Evolutionary conservation across 75 land plant genomes (phyloP), one percentile per base, ranked within the genome.

Genomic region (Pinus taeda): DNA sequence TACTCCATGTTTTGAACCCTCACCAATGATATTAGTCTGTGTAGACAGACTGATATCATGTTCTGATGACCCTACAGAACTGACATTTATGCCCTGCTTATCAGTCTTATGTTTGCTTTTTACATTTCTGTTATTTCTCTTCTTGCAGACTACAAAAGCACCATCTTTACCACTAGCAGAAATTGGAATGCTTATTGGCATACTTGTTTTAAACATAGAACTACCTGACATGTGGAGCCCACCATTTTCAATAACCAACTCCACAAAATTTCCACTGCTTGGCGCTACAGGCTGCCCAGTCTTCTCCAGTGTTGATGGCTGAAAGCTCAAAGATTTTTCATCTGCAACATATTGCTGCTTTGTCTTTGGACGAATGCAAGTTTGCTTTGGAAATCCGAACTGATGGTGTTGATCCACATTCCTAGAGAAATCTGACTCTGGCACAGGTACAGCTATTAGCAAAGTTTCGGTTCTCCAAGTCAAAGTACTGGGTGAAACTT

Each of bases 271-370:
- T 67, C 12, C 42, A 39, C 21, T 1, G 6, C 20, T 45, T 20
- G 3, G 42, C 39, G 21, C 37, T 17, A 20, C n/a, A 8, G 37
- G n/a, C 71, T 67, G 45, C 71, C 20, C 71, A 17, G 71, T 20
- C 39, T 39, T 67, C 49, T 67, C 71, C 49, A 39, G n/a, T n/a
- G n/a, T n/a, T n/a, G n/a, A n/a, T n/a, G n/a, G n/a, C 17, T 67
- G 71, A 39, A n/a, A 6, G 20, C 71, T 39, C 18, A 2, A 67
- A 39, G 71, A 67, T 37, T 67, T 67, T 67, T 67, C 22, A 2
- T 67, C 71, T 20, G 20, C 0, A 67, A 39, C 71, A 67, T 67
- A 67, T 8, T 67, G 49, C 15, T 67, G 71, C 15, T 67, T 67
- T 39, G 71, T 3, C 71, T n/a, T n/a, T n/a, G n/a, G n/a, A n/a